These are phyloP conservation scores for Rhizopogon roseolus DNA, from an alignment of 768 basidiomycete genomes.

Conservation along the genomic window DNA sequence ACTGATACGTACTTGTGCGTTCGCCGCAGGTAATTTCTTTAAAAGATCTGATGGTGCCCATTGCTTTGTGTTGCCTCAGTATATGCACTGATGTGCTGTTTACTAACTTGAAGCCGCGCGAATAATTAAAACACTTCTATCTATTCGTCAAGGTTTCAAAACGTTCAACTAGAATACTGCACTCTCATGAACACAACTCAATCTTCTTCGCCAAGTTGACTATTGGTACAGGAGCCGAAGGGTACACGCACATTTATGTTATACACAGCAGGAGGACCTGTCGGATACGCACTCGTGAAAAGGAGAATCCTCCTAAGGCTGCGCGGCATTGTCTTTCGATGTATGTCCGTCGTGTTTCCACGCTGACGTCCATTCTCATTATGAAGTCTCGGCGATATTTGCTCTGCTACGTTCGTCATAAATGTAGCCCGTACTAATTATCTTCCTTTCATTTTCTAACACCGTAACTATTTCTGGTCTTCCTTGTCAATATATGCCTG, in stretches of 20 bases:
- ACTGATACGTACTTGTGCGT: too few relatives aligned
- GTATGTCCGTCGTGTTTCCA: neutral
- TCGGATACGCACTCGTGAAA: conserved; percentile 53
- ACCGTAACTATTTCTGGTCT: conserved; percentile 11
- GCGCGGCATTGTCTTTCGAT: conserved; percentile 38
- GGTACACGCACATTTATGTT: neutral
- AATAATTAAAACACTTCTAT: too few relatives aligned
- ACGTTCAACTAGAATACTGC: too few relatives aligned
- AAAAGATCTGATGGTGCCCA: too few relatives aligned
- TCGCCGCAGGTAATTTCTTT: too few relatives aligned
- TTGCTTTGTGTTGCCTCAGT: too few relatives aligned
- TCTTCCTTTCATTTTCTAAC: conserved; percentile 6
- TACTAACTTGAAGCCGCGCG: too few relatives aligned
- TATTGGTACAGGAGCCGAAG: neutral
- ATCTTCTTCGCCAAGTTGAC: conserved; percentile 8
- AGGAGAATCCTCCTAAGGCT: conserved; percentile 35
- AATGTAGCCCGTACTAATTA: neutral
- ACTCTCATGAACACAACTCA: conserved; percentile 10
- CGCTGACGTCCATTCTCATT: neutral
- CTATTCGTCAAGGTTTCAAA: too few relatives aligned
- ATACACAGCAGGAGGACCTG: conserved; percentile 27
- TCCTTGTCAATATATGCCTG: neutral
- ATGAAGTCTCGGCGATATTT: conserved; percentile 46
- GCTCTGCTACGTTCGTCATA: conserved; percentile 33
- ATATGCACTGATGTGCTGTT: too few relatives aligned